Evolutionary conservation across 768 basidiomycete species (phyloP).

Genomic region (Russula abietina): DNA sequence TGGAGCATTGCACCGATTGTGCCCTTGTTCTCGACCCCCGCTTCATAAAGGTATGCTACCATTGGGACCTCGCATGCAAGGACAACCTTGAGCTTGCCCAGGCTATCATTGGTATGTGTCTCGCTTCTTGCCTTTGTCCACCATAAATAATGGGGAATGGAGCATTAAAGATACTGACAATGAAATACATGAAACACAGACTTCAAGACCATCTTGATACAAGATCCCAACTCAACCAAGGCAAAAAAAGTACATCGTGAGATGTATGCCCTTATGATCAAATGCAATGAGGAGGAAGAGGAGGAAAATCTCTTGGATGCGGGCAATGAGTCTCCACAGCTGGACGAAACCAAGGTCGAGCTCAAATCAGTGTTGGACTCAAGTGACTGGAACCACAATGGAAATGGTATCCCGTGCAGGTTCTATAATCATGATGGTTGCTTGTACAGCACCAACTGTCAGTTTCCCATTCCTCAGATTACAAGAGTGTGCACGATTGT

Average conservation of each 20-base stretch:
- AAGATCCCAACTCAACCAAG: constrained; percentile 29
- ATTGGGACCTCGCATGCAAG: constrained; percentile 34
- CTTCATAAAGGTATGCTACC: constrained; percentile 34
- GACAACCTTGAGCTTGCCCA: constrained; percentile 25
- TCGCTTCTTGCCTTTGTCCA: background rate
- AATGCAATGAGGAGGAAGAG: background rate
- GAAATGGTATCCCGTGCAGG: constrained; percentile 48
- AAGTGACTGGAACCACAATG: constrained; percentile 47
- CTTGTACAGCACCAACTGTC: constrained; percentile 37
- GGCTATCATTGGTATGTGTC: constrained; percentile 27
- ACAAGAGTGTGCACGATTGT: constrained; percentile 48
- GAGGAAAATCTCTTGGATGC: constrained; percentile 6
- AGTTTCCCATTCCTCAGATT: constrained; percentile 48
- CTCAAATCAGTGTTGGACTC: constrained; percentile 45
- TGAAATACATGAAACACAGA: constrained; percentile 26
- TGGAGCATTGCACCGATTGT: background rate
- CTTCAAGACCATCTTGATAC: constrained; percentile 27
- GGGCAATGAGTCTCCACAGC: constrained; percentile 24
- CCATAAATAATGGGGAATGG: background rate
- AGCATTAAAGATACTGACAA: background rate
- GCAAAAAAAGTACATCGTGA: constrained; percentile 24
- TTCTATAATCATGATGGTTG: constrained; percentile 55
- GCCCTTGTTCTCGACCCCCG: constrained; percentile 27
- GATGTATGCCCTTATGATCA: constrained; percentile 3
- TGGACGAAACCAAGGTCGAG: constrained; percentile 33